Base-by-base conservation (phyloP, 2,329 filamentous ascomycete genomes). In the Dactylellina haptotyla region DNA sequence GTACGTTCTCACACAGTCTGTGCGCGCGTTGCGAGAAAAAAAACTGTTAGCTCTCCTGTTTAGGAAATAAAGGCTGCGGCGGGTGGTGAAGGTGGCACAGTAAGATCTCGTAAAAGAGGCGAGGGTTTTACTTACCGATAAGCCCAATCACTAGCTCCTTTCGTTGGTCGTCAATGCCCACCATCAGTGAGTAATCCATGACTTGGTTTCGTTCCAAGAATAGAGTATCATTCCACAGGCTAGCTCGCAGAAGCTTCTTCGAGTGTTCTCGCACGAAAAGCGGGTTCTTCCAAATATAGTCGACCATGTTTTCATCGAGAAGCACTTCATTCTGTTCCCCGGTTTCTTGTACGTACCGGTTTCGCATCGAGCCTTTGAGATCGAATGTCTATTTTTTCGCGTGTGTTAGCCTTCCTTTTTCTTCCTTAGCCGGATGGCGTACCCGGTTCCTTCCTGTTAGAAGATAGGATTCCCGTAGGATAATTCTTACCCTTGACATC, bases 141-240 rank as follows among this genome's bases (percentile, higher is more conserved):
- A 99, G 98, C 3, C 95, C 95, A 1, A 99, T 93, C 12, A 98
- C 92, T 12, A 99, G 87, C 82, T 99, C 94, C 78, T 94, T 93
- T 75, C 88, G 87, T 37, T 86, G 85, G 80, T 97, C 95, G 78
- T 99, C 94, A 46, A 99, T 96, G 0, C 94, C 96, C 62, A 97
- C 93, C 95, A 99, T 99, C 46, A 99, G 86, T 23, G 90, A 95
- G 82, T 99, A 99, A 82, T 99, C 95, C 95, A 99, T 99, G 62
- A 99, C 95, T 78, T 98, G 95, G 79, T 98, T 94, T 39, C 93
- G 88, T 51, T 91, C 93, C 58, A 99, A 83, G 83, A 98, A 99
- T 26, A 99, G 84, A 0, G 96, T 99, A 80, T 99, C 96, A 80
- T 99, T 99, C 89, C 93, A 98, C 1, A 99, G 93, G 8, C 91